Percentiles rank a stretch among this genome's conserved stretches.
These are phyloP conservation scores for Filobasidium wieringae DNA, from an alignment of 768 basidiomycete species.

Conservation along the genomic window DNA sequence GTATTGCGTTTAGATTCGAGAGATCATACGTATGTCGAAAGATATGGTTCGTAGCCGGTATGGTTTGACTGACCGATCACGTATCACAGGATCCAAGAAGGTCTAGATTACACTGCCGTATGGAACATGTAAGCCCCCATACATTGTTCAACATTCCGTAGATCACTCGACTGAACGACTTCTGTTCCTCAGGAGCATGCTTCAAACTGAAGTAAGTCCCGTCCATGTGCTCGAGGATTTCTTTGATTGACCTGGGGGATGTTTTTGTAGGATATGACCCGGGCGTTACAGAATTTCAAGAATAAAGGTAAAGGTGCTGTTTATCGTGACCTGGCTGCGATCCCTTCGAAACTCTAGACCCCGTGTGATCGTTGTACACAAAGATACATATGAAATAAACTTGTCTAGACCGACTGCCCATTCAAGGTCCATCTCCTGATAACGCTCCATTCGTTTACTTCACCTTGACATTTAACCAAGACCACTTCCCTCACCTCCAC, in stretches of 20 bases:
- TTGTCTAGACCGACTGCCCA: not conserved
- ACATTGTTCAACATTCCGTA: not conserved
- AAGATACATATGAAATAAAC: not conserved
- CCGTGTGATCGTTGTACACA: not conserved
- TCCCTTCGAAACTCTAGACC: not conserved
- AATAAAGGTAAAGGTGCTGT: not conserved
- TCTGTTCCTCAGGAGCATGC: constrained; percentile 37
- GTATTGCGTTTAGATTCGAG: constrained; percentile 46
- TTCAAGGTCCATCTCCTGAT: not conserved
- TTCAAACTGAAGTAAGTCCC: constrained; percentile 45
- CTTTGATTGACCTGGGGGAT: not conserved
- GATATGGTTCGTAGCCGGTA: too few relatives aligned
- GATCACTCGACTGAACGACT: not conserved
- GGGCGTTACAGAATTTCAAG: not conserved
- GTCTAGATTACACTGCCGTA: constrained; percentile 49
- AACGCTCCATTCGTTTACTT: not conserved
- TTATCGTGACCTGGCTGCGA: not conserved
- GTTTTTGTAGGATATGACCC: not conserved
- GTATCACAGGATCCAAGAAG: constrained; percentile 43
- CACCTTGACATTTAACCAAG: not conserved
- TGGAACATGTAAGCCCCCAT: constrained; percentile 43
- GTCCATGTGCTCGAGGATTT: not conserved
- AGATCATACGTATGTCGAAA: constrained; percentile 63
- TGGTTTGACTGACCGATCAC: too few relatives aligned
- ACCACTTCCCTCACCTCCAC: too few relatives aligned